Conservation (phyloP, 2,329 filamentous ascomycete species). For the Fusarium gaditjirri region DNA sequence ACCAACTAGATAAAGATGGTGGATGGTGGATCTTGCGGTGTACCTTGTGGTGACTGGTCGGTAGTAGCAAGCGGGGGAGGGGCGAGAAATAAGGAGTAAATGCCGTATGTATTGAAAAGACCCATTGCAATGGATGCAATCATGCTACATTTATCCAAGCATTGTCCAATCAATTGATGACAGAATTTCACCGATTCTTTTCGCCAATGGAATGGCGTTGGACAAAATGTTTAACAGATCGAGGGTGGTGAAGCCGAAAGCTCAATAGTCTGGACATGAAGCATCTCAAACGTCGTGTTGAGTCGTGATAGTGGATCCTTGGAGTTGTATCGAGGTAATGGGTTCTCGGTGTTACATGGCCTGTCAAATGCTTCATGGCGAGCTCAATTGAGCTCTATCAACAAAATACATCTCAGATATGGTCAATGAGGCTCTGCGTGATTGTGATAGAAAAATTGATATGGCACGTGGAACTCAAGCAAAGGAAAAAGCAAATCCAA, state of each 20-base stretch:
- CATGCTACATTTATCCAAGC: constrained; percentile 14
- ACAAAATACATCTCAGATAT: not conserved
- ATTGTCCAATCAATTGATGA: constrained; percentile 23
- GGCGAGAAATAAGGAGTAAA: constrained; percentile 31
- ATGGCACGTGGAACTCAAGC: constrained; percentile 30
- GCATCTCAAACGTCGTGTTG: constrained; percentile 11
- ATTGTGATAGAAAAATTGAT: constrained; percentile 8
- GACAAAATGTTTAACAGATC: not conserved
- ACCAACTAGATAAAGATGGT: constrained; percentile 21
- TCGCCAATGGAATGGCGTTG: constrained; percentile 5
- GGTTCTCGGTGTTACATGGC: constrained; percentile 1
- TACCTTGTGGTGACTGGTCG: constrained; percentile 24
- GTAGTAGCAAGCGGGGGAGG: constrained; percentile 35
- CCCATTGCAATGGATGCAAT: constrained; percentile 28
- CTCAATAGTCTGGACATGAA: constrained; percentile 9
- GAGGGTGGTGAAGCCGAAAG: not conserved
- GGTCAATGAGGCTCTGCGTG: constrained; percentile 32
- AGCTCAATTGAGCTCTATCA: not conserved
- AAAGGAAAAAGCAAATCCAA: constrained; percentile 40
- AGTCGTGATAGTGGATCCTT: constrained; percentile 31
- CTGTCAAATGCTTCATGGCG: not conserved
- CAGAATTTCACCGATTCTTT: constrained; percentile 4
- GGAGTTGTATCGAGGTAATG: constrained; percentile 19
- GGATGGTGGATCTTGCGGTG: constrained; percentile 36
- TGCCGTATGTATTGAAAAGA: constrained; percentile 1